Conservation (phyloP, 768 basidiomycete species). For the Pleurotus ostreatus region DNA sequence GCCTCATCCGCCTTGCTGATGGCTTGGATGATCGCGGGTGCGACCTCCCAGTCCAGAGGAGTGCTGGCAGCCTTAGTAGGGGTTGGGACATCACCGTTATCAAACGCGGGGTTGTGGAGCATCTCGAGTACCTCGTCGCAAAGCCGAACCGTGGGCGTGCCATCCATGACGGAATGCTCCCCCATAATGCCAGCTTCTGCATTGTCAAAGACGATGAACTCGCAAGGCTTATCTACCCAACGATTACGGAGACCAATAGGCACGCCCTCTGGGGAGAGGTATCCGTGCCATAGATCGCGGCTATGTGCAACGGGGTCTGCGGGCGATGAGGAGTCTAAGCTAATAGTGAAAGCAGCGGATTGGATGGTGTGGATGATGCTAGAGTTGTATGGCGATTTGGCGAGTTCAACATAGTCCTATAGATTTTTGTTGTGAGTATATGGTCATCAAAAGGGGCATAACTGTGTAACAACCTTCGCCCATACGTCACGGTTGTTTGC, state of each 20-base stretch:
- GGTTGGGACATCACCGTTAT: conserved; percentile 43
- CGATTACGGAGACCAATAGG: conserved; percentile 65
- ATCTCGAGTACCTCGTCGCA: conserved; percentile 66
- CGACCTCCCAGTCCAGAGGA: conserved; percentile 63
- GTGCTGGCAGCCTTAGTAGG: conserved; percentile 28
- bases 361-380: conserved; percentile 69
- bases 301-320: conserved; percentile 53
- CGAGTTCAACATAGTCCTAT: conserved; percentile 63
- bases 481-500: conserved; percentile 82
- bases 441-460: background rate
- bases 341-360: conserved; percentile 82
- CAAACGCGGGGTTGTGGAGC: conserved; percentile 58
- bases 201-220: conserved; percentile 86
- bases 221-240: conserved; percentile 88
- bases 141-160: conserved; percentile 74
- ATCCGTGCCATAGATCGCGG: conserved; percentile 80
- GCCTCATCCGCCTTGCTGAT: conserved; percentile 54
- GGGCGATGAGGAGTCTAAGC: conserved; percentile 64
- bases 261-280: conserved; percentile 29
- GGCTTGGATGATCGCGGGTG: conserved; percentile 40
- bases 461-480: conserved; percentile 59
- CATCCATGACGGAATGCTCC: conserved; percentile 91
- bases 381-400: conserved; percentile 57
- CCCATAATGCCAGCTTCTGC: conserved; percentile 84
- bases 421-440: background rate